Conservation (phyloP, 805 yeast genomes). For the Candida peoriensis region DNA sequence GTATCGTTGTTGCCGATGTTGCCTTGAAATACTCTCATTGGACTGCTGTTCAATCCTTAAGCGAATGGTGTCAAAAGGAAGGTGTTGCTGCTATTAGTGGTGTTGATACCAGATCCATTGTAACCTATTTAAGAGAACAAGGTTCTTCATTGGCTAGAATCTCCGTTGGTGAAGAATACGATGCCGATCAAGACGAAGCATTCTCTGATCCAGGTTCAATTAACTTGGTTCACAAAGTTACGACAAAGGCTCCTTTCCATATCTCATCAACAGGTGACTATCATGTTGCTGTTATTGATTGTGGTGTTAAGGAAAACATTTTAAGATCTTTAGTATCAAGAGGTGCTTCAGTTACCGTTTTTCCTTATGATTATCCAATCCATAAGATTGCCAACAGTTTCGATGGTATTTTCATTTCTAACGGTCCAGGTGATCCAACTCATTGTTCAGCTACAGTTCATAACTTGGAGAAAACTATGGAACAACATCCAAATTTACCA, state of each 20-base stretch:
- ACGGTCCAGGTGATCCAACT: conserved; percentile 98
- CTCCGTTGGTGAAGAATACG: conserved; percentile 85
- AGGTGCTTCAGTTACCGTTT: conserved; percentile 94
- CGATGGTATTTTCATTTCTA: conserved; percentile 91
- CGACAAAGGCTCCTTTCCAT: conserved; percentile 94
- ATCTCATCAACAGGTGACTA: conserved; percentile 59
- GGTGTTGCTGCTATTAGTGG: conserved; percentile 96
- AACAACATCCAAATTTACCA: conserved; percentile 58
- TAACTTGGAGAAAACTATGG: conserved; percentile 67
- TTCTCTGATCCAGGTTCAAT: conserved; percentile 86
- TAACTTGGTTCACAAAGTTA: conserved; percentile 87
- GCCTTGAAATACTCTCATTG: conserved; percentile 97
- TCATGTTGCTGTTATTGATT: conserved; percentile 91
- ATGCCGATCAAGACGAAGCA: conserved; percentile 87
- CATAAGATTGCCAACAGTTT: conserved; percentile 86
- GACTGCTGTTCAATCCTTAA: conserved; percentile 96
- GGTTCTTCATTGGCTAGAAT: conserved; percentile 93
- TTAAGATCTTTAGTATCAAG: conserved; percentile 89
- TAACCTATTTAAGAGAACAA: conserved; percentile 87
- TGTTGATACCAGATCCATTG: conserved; percentile 94
- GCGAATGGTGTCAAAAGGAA: conserved; percentile 94
- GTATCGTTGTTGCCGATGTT: conserved; percentile 92
- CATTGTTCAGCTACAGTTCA: conserved; percentile 77
- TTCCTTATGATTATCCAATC: conserved; percentile 93
- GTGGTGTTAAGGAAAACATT: conserved; percentile 98